Percentiles rank a stretch among this genome's conserved stretches.
phyloP scores from a whole-genome alignment of 2,329 filamentous ascomycete species.

The Chalara sp. region DNA sequence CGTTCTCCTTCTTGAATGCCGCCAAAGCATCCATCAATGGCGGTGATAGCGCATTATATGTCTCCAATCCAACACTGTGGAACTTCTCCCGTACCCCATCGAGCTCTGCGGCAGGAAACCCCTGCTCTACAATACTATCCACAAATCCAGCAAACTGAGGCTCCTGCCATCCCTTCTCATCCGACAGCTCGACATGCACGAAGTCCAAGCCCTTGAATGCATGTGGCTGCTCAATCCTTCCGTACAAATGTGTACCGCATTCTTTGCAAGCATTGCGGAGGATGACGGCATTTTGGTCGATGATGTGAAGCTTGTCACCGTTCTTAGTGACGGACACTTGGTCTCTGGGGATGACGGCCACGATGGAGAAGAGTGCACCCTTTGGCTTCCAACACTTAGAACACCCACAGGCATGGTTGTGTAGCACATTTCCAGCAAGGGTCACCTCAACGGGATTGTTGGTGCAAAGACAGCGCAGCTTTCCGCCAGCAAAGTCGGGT shows the following conservation, averaged over 20 bases:
- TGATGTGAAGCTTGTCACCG: conserved; percentile 46
- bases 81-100: conserved; percentile 47
- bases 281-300: conserved; percentile 51
- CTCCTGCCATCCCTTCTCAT: conserved; percentile 61
- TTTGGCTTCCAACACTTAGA: conserved; percentile 66
- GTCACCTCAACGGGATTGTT: conserved; percentile 49
- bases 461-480: conserved; percentile 53
- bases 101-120: conserved; percentile 49
- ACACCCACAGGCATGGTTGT: conserved; percentile 68
- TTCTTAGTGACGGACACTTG: conserved; percentile 51
- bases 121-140: conserved; percentile 62
- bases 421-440: conserved; percentile 50
- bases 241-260: conserved; percentile 58
- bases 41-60: conserved; percentile 57
- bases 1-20: too few species aligned
- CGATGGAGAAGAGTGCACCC: conserved; percentile 56
- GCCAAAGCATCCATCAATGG: conserved; percentile 56
- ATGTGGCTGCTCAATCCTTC: conserved; percentile 58
- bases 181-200: conserved; percentile 56
- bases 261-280: conserved; percentile 52
- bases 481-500: conserved; percentile 50
- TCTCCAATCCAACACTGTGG: conserved; percentile 46
- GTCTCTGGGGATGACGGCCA: conserved; percentile 52
- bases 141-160: conserved; percentile 66
- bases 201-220: conserved; percentile 65